phyloP scores from a whole-genome alignment of 768 basidiomycete species.

The Tulasnella sp. region DNA sequence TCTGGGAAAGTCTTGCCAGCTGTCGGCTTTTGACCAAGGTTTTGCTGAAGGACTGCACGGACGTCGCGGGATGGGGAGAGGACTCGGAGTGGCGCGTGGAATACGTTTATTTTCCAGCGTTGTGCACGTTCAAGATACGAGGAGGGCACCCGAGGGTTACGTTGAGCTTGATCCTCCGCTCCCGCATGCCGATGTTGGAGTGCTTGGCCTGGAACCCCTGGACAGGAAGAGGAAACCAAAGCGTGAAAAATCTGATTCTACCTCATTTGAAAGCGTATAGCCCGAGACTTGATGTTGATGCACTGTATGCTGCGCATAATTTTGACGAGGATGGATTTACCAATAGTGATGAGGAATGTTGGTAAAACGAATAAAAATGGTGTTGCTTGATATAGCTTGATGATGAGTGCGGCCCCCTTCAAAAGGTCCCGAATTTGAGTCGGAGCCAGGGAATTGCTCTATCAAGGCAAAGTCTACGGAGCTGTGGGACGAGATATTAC shows the following conservation, averaged over 20 bases:
- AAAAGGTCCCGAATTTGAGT: neutral
- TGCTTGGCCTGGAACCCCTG: neutral
- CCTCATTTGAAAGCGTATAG: neutral
- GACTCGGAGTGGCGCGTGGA: neutral
- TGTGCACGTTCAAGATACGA: neutral
- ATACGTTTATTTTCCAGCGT: neutral
- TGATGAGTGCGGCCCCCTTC: neutral
- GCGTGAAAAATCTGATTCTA: neutral
- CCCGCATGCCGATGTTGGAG: neutral
- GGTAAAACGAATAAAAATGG: too few relatives aligned
- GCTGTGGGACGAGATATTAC: neutral
- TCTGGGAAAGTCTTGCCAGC: neutral
- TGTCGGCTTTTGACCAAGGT: neutral
- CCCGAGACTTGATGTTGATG: neutral
- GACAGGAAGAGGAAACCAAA: neutral
- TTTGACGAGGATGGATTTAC: too few relatives aligned
- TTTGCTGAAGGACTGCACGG: neutral
- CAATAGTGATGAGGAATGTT: too few relatives aligned
- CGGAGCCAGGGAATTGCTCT: neutral
- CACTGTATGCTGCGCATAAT: too few relatives aligned
- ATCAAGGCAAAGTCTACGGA: neutral
- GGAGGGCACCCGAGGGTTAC: neutral
- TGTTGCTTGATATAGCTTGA: neutral
- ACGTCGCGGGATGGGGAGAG: neutral
- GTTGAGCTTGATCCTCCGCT: neutral